phyloP scores from a whole-genome alignment of 225 moss, liverwort and hornwort genomes.

The Sphagnum tenellum region DNA sequence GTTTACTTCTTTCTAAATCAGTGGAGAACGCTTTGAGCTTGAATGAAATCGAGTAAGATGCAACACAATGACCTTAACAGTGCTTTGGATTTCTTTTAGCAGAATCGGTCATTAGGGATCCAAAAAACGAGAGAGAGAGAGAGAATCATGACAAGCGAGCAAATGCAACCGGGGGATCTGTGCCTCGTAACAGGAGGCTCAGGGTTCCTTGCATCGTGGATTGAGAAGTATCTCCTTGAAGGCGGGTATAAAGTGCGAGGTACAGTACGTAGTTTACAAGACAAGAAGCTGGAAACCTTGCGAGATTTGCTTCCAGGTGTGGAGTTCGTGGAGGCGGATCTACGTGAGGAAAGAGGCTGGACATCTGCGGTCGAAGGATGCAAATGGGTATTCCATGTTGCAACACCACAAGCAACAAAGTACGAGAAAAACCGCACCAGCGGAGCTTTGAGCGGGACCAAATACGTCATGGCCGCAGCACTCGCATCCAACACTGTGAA shows the following conservation, averaged over 20 bases:
- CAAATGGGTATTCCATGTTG: slow-evolving; percentile 26
- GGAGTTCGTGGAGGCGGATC: slow-evolving; percentile 18
- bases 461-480: slow-evolving; percentile 9
- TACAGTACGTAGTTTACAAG: slow-evolving; percentile 11
- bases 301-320: slow-evolving; percentile 4
- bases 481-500: slow-evolving; percentile 5
- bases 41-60: too few relatives aligned
- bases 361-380: slow-evolving; percentile 14
- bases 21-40: too few relatives aligned
- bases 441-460: slow-evolving; percentile 7
- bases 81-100: too few relatives aligned
- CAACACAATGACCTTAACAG: too few relatives aligned
- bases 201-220: slow-evolving; percentile 21
- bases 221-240: slow-evolving; percentile 25
- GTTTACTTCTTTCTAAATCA: too few relatives aligned
- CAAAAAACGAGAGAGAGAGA: too few relatives aligned
- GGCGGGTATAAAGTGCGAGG: slow-evolving; percentile 16
- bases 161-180: slow-evolving; percentile 18
- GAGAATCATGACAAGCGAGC: neutral
- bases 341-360: slow-evolving; percentile 12
- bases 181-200: slow-evolving; percentile 22
- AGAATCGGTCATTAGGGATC: too few relatives aligned
- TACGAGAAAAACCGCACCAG: slow-evolving; percentile 6
- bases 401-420: slow-evolving; percentile 17
- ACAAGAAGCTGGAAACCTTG: slow-evolving; percentile 13